Evolutionary conservation across 257 asterid species (phyloP), one percentile per base, ranked within the genome.

Genomic region (Rhazya stricta): DNA sequence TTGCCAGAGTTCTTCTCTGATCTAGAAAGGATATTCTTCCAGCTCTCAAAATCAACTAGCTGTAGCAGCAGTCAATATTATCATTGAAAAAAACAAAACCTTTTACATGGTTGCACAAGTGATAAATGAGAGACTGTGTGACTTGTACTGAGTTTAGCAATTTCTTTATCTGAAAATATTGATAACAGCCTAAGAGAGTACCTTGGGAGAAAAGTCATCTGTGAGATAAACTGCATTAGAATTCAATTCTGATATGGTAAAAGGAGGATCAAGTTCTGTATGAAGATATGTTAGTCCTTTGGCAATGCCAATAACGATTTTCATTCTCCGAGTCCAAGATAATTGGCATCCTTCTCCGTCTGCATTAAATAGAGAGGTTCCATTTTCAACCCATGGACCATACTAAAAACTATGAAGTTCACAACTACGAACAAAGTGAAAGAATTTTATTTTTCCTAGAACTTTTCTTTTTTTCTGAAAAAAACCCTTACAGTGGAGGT

Each of bases 271-370:
- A 39, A 91, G 88, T 79, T 95, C 96, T 4, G 98, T 79, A 84
- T 92, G 99, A 56, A 95, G 93, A 86, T 95, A 90, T 36, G 84
- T 86, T 32, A 95, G 79, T 68, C 98, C 99, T 73, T 89, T 87
- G 8, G 97, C 97, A 19, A 93, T 91, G 75, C 99, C 99, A 15
- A 93, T 84, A 45, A 85, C 84, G 37, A 95, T 91, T 76, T 85
- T 95, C 98, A 95, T 95, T 21, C 99, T 90, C 36, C 98, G 81
- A 0, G 96, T 88, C 99, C 99, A 95, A 75, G 99, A 91, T 81
- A 92, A 81, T 61, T 92, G 97, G 76, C 96, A 91, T 72, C 94
- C 94, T 78, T 95, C 99, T 72, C 92, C 99, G 72, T 92, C 99
- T 93, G 84, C 82, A 81, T 53, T 13, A 29, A 12, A 50, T 70